Evolutionary conservation across 2,329 filamentous ascomycete species (phyloP), one percentile per base, ranked within the genome.

Genomic region (Dothideomycetes sp.): DNA sequence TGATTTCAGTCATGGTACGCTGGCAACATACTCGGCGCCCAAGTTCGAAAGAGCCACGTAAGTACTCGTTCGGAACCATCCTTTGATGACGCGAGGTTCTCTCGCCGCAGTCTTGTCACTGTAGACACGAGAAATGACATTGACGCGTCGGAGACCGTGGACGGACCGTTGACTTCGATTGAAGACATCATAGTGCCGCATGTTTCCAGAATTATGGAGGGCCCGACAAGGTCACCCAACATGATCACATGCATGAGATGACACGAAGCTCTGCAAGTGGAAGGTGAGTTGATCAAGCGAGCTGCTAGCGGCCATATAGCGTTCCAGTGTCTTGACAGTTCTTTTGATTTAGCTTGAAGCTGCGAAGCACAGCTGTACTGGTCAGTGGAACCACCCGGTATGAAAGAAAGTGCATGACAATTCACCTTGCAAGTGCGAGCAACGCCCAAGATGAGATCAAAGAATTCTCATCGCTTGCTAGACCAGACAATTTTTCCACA

Each of bases 11-110:
- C n/a, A n/a, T n/a, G n/a, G n/a, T n/a, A n/a, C n/a, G n/a, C n/a
- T n/a, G n/a, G n/a, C n/a, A n/a, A 36, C 15, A 39, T 66, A 89
- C 84, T 79, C 47, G 87, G 82, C 48, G 78, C 79, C 87, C 89
- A 98, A 51, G 74, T 80, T 24, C 78, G 73, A 50, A 87, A 79
- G 1, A 91, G 59, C 91, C 91, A 98, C 50, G 78, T 72, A 41
- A 91, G 74, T 27, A 91, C 72, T 50, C 83, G 76, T 47, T 77
- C 81, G 29, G 77, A 79, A 3, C 79, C 81, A 30, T 69, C 68
- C 48, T 79, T 74, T 47, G 75, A 83, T 27, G 75, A 74, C 42
- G 75, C 79, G 2, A 84, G 81, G 33, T 81, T 76, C 50, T 80
- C 73, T 19, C 73, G 70, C 66, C 14, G 89, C 65, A 3, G 84